phyloP scores from a whole-genome alignment of 805 yeast species.

The Naumovozyma castellii region DNA sequence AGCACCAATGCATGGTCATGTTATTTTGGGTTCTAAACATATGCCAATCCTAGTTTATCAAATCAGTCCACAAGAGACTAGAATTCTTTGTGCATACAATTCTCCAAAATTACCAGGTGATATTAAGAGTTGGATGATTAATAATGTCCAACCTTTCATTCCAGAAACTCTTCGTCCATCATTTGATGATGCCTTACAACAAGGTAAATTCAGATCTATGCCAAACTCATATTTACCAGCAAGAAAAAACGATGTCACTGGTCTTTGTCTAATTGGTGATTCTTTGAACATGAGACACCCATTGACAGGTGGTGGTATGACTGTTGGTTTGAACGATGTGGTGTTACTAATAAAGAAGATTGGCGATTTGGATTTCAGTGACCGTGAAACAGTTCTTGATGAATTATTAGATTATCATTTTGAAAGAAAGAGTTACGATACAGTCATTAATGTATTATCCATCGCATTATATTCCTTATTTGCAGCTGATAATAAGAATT shows the following conservation, averaged over 20 bases:
- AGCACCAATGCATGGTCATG: slow-evolving; percentile 74
- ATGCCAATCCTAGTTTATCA: slow-evolving; percentile 88
- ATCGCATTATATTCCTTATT: slow-evolving; percentile 83
- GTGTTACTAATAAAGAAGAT: slow-evolving; percentile 48
- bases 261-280: slow-evolving; percentile 81
- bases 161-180: slow-evolving; percentile 62
- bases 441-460: slow-evolving; percentile 83
- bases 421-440: slow-evolving; percentile 67
- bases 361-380: slow-evolving; percentile 37
- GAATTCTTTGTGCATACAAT: slow-evolving; percentile 83
- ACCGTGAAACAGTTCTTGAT: slow-evolving; percentile 46
- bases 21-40: slow-evolving; percentile 64
- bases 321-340: slow-evolving; percentile 86
- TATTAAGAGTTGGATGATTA: slow-evolving; percentile 47
- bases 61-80: slow-evolving; percentile 69
- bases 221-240: slow-evolving; percentile 91
- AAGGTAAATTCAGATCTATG: slow-evolving; percentile 65
- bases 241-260: slow-evolving; percentile 55
- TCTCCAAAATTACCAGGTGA: slow-evolving; percentile 66
- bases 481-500: slow-evolving; percentile 67
- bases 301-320: slow-evolving; percentile 98
- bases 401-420: slow-evolving; percentile 61
- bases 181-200: slow-evolving; percentile 52
- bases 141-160: slow-evolving; percentile 54
- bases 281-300: slow-evolving; percentile 97